Evolutionary conservation across 2,329 filamentous ascomycete genomes (phyloP), one percentile per base, ranked within the genome.

Genomic region (Cercospora brassicicola): DNA sequence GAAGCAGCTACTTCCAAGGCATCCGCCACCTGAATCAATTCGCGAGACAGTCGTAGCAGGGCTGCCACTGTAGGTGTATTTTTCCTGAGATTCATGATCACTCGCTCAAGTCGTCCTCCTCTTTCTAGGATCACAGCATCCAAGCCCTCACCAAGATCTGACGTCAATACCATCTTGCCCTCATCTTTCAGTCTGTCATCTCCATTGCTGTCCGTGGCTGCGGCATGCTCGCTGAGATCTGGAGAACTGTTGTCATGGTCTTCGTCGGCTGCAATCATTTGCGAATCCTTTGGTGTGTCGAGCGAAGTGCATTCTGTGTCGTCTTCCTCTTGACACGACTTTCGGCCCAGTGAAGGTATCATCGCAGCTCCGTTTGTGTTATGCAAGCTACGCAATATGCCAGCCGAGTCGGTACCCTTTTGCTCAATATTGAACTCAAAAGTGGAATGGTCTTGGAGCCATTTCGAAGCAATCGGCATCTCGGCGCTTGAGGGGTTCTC

Each of bases 111-210:
- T 5, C 76, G 76, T 13, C 73, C 78, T 2, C 77, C 71, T 65
- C 82, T 80, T 67, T 82, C 81, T 33, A 79, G 72, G 15, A 82
- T 77, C 26, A 82, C 79, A 6, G 75, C 74, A 63, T 82, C 80
- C 42, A 82, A 79, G 57, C 79, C 74, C 7, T 76, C 67, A 7
- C 77, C 78, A 5, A 82, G 71, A 53, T 82, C 79, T 31, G 69
- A 67, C n/a, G 69, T 65, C 36, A 69, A 53, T 6, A 73, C 53
- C 11, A 55, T 53, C 8, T 55, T 39, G 45, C 39, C 45, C 11
- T 28, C 42, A 42, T 48, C 63, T 30, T 42, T n/a, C 30, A 30
- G 20, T 31, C 33, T 62, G 36, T 67, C 64, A 53, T 18, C 36
- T 20, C 59, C 18, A 45, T 59, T 62, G 57, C 60, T 59, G 15